Conservation (phyloP, 1,284 basidiomycete species). For the Pseudozyma flocculosa region DNA sequence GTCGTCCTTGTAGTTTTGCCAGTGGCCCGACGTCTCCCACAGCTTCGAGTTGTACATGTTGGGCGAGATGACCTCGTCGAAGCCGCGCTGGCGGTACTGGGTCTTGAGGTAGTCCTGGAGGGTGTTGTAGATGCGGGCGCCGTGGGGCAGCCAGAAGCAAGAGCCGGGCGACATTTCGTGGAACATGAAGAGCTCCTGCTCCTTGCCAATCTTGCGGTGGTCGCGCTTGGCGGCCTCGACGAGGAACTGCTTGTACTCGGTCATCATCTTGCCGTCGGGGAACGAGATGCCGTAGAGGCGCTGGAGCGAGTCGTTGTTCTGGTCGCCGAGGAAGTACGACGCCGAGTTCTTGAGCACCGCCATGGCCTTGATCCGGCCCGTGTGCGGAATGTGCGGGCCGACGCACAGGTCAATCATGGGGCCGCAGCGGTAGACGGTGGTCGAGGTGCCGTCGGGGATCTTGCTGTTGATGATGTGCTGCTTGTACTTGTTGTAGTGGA, state of each 20-base stretch:
- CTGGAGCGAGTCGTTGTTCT: slow-evolving; percentile 91
- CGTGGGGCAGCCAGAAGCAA: slow-evolving; percentile 96
- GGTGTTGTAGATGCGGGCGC: slow-evolving; percentile 94
- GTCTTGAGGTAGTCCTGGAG: slow-evolving; percentile 76
- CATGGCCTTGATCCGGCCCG: slow-evolving; percentile 85
- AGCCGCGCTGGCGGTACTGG: slow-evolving; percentile 63
- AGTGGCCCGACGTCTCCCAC: slow-evolving; percentile 98
- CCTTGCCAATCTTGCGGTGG: slow-evolving; percentile 74
- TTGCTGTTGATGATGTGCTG: slow-evolving; percentile 92
- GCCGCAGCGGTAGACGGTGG: slow-evolving; percentile 97
- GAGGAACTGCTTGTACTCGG: slow-evolving; percentile 94
- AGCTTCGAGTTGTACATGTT: slow-evolving; percentile 97
- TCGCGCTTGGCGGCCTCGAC: slow-evolving; percentile 96
- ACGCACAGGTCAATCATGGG: slow-evolving; percentile 98
- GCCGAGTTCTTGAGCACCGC: slow-evolving; percentile 73
- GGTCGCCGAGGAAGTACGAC: slow-evolving; percentile 95
- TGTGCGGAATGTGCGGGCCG: slow-evolving; percentile 96
- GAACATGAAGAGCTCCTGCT: slow-evolving; percentile 94
- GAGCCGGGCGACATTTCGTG: slow-evolving; percentile 92
- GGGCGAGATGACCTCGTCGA: slow-evolving; percentile 77
- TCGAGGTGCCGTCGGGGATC: slow-evolving; percentile 92
- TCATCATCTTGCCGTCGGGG: slow-evolving; percentile 93
- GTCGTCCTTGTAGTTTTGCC: slow-evolving; percentile 84
- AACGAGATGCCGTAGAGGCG: slow-evolving; percentile 98
- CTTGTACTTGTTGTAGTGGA: slow-evolving; percentile 99